Percentiles rank a stretch among this genome's conserved stretches.
These are phyloP conservation scores for Leishmania tarentolae DNA, from an alignment of 208 protist species.

Conservation along the genomic window DNA sequence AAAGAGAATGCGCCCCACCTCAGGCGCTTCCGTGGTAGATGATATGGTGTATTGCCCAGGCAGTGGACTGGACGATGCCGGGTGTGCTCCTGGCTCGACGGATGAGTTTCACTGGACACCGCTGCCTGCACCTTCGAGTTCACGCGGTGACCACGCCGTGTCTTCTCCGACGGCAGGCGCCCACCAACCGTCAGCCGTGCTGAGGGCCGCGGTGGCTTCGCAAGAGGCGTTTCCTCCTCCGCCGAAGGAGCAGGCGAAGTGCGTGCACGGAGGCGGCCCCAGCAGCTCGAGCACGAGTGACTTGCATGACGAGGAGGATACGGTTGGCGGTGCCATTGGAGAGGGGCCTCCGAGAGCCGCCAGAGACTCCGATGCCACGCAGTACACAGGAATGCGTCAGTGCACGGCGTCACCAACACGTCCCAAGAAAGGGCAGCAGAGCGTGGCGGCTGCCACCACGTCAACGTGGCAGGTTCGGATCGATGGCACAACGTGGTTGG, in stretches of 20 bases:
- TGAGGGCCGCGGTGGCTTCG: background rate
- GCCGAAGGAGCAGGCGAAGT: background rate
- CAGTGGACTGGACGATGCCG: background rate
- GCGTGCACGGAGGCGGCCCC: background rate
- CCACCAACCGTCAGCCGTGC: background rate
- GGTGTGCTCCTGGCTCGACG: background rate
- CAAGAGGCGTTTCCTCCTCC: background rate
- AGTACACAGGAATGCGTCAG: background rate
- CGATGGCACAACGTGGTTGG: conserved; percentile 52
- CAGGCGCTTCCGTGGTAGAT: background rate
- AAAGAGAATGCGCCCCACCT: background rate
- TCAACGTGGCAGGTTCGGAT: conserved; percentile 19
- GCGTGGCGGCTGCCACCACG: background rate
- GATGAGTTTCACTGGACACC: background rate
- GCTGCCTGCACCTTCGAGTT: background rate
- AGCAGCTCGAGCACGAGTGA: background rate
- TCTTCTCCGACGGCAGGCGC: background rate
- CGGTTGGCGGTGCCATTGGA: background rate
- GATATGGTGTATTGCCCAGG: background rate
- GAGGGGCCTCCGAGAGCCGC: conserved; percentile 1
- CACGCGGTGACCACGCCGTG: no score
- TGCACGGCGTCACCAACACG: background rate
- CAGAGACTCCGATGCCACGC: background rate
- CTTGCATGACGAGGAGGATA: background rate
- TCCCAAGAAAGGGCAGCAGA: background rate